Evolutionary conservation across 2,329 filamentous ascomycete genomes (phyloP).

Genomic region (Mycosphaerella sp.): DNA sequence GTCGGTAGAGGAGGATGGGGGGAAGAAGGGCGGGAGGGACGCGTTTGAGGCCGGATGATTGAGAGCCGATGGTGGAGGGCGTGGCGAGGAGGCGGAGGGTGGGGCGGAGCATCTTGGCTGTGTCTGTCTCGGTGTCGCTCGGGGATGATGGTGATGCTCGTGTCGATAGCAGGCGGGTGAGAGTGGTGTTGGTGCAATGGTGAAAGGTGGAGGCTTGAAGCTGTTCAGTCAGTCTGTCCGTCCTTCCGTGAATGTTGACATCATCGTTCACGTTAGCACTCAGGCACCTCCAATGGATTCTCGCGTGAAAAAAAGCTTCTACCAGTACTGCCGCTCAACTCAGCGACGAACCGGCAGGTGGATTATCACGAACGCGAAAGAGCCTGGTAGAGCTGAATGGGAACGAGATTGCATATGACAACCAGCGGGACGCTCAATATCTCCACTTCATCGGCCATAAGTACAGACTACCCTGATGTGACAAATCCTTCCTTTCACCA

Average conservation of each 20-base stretch:
- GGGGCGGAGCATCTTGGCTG: slow-evolving; percentile 13
- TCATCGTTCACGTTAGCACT: slow-evolving; percentile 1
- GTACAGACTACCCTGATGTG: neutral
- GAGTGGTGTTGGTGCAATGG: too few relatives aligned
- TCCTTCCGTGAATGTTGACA: slow-evolving; percentile 3
- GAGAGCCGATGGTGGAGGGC: slow-evolving; percentile 30
- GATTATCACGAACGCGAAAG: neutral
- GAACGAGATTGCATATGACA: neutral
- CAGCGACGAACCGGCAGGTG: neutral
- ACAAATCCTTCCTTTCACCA: neutral
- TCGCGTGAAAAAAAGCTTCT: slow-evolving; percentile 8
- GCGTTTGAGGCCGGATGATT: slow-evolving; percentile 29
- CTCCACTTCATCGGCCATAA: neutral
- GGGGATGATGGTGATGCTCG: too few relatives aligned
- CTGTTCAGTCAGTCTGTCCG: neutral
- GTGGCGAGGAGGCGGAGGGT: slow-evolving; percentile 29
- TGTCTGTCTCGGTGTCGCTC: neutral
- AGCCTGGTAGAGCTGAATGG: neutral
- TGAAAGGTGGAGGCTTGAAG: neutral
- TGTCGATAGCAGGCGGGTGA: too few relatives aligned
- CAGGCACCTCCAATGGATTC: neutral
- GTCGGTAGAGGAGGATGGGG: slow-evolving; percentile 81
- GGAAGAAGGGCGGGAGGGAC: slow-evolving; percentile 66
- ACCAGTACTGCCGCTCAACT: neutral
- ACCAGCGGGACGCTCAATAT: neutral